Percentiles rank a stretch among this genome's conserved stretches.
Conservation (phyloP, 257 asterid genomes). For the Solanum appendiculatum region DNA sequence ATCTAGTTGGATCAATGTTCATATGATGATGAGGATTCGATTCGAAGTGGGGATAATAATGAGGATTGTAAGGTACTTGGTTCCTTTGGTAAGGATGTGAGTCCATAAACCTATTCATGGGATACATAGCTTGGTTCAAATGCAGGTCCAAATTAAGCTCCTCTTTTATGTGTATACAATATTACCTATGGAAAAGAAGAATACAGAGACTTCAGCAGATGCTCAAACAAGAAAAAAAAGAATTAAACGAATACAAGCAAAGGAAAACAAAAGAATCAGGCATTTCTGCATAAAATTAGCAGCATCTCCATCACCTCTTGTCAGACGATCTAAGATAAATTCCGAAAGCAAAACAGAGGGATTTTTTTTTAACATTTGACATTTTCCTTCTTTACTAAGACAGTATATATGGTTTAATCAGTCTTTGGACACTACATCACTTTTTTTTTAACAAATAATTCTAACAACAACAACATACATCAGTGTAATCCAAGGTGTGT, state of each 20-base stretch:
- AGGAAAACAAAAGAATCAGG: neutral
- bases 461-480: neutral
- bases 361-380: no score
- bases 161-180: neutral
- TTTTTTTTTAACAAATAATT: neutral
- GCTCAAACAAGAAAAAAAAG: neutral
- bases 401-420: neutral
- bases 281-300: neutral
- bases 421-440: neutral
- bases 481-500: neutral
- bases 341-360: no score
- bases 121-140: conserved; percentile 18
- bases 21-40: conserved; percentile 19
- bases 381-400: neutral
- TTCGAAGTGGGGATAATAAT: conserved; percentile 16
- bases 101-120: conserved; percentile 18
- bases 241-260: neutral
- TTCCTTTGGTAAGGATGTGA: conserved; percentile 30
- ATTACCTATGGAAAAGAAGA: neutral
- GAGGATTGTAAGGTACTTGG: conserved; percentile 24
- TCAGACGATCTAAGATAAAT: no score
- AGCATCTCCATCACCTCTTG: neutral
- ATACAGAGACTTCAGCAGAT: neutral
- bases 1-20: conserved; percentile 13
- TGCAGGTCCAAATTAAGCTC: neutral